Evolutionary conservation across 495 filamentous ascomycete genomes (phyloP).

Genomic region (Cryomyces minteri): DNA sequence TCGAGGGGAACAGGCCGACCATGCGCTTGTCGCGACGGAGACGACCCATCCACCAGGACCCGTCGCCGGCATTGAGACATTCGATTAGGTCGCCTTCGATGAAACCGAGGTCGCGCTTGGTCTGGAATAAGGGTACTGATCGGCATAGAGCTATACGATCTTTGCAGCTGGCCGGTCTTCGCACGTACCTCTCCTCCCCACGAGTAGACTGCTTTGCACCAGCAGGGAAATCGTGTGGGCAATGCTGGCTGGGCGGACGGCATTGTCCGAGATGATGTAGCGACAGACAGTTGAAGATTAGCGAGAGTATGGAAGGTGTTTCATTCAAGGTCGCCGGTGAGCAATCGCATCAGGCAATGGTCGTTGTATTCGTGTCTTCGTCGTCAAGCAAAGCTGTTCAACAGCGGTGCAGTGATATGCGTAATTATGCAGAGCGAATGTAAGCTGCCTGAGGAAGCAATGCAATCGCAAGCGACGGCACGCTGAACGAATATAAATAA

Average conservation of each 20-base stretch:
- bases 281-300: no score
- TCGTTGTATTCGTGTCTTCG: no score
- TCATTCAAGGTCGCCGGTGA: no score
- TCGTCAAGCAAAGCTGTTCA: no score
- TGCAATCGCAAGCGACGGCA: no score
- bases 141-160: background rate
- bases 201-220: slow-evolving; percentile 88
- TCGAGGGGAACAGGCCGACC: slow-evolving; percentile 85
- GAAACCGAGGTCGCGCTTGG: slow-evolving; percentile 84
- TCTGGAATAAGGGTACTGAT: slow-evolving; percentile 24
- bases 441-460: no score
- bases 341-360: no score
- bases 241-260: slow-evolving; percentile 36
- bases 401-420: no score
- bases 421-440: no score
- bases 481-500: no score
- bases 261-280: no score
- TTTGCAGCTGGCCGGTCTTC: background rate
- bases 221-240: slow-evolving; percentile 82
- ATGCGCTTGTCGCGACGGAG: slow-evolving; percentile 71
- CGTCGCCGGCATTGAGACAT: slow-evolving; percentile 93
- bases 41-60: slow-evolving; percentile 94
- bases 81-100: slow-evolving; percentile 96
- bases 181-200: slow-evolving; percentile 75
- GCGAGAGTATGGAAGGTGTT: no score